Evolutionary conservation across 768 basidiomycete species (phyloP).

Genomic region (Calvatia gigantea): DNA sequence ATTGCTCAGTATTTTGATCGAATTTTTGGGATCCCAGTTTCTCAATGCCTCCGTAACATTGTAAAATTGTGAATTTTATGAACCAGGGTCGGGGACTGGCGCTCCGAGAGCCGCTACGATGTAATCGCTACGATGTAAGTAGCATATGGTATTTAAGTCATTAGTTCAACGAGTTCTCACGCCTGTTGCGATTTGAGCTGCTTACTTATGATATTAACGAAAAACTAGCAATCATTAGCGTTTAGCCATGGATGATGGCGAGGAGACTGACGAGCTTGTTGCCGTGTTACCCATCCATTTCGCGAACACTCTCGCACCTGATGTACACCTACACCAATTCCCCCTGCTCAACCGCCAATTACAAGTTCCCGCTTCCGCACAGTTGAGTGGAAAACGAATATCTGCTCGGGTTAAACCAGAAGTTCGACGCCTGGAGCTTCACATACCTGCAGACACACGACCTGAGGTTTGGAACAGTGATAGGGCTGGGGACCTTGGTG

Average conservation of each 20-base stretch:
- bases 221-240: not conserved
- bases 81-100: too few species aligned
- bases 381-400: conserved; percentile 70
- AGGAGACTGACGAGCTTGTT: conserved; percentile 58
- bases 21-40: too few species aligned
- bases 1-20: too few species aligned
- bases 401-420: conserved; percentile 67
- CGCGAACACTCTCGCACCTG: conserved; percentile 55
- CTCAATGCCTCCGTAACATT: too few species aligned
- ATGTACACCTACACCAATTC: conserved; percentile 78
- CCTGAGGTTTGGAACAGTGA: conserved; percentile 81
- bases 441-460: conserved; percentile 78
- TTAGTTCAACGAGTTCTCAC: not conserved
- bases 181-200: not conserved
- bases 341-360: conserved; percentile 73
- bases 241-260: conserved; percentile 24
- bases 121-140: too few species aligned
- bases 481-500: conserved; percentile 61
- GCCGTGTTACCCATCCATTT: conserved; percentile 69
- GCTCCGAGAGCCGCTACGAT: too few species aligned
- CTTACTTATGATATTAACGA: too few species aligned
- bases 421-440: conserved; percentile 64
- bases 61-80: too few species aligned
- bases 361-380: conserved; percentile 73
- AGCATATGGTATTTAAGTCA: not conserved